phyloP scores from a whole-genome alignment of 768 basidiomycete species.

The Kondoa malvinella region DNA sequence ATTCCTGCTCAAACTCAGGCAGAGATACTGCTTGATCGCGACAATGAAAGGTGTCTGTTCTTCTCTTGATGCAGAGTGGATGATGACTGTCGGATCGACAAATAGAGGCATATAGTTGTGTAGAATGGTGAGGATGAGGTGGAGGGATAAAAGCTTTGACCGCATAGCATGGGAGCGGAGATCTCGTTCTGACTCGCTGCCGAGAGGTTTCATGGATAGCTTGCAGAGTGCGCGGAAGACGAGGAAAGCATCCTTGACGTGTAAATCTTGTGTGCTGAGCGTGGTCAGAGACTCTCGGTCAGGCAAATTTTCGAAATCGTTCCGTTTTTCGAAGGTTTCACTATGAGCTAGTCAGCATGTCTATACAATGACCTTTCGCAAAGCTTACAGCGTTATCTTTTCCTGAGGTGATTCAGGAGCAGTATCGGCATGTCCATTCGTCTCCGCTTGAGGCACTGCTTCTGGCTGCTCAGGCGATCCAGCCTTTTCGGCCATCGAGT shows the following conservation, averaged over 20 bases:
- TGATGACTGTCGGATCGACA: slow-evolving; percentile 69
- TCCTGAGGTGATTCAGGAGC: background rate
- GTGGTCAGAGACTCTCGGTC: background rate
- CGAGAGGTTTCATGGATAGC: slow-evolving; percentile 90
- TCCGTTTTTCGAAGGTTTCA: slow-evolving; percentile 1
- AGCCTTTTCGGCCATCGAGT: too few species aligned
- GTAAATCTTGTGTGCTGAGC: slow-evolving; percentile 54
- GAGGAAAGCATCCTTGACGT: slow-evolving; percentile 92
- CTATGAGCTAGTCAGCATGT: background rate
- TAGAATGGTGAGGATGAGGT: slow-evolving; percentile 78
- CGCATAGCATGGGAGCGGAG: slow-evolving; percentile 92
- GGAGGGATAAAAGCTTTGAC: slow-evolving; percentile 81
- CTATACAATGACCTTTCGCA: background rate
- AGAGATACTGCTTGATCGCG: slow-evolving; percentile 89
- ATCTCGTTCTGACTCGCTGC: slow-evolving; percentile 94
- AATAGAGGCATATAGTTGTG: slow-evolving; percentile 81
- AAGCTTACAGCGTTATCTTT: background rate
- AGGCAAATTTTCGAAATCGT: background rate
- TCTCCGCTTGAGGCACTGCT: background rate
- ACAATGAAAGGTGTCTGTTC: slow-evolving; percentile 81
- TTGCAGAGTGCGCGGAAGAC: slow-evolving; percentile 95
- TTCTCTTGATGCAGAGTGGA: slow-evolving; percentile 73
- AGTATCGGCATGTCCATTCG: background rate
- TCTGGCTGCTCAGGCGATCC: too few species aligned
- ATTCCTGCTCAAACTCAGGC: slow-evolving; percentile 77